These are phyloP conservation scores for Choanephora cucurbitarum DNA, from an alignment of 371 early-diverging fungal species.

Conservation along the genomic window DNA sequence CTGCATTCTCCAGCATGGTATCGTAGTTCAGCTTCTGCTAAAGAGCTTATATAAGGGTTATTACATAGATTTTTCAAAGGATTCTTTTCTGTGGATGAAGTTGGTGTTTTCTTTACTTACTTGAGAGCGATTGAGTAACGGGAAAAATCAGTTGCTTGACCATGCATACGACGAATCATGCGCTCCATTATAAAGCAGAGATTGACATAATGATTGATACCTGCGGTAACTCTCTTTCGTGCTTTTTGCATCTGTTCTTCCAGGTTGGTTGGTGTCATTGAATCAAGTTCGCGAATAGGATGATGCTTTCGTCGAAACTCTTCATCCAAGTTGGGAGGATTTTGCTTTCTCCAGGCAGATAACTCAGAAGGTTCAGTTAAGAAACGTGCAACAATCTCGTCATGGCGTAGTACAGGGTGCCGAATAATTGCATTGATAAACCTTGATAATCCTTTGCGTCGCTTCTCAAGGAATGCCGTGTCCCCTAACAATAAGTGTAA, in stretches of 20 bases:
- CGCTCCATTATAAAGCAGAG: conserved; percentile 70
- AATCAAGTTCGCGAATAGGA: conserved; percentile 33
- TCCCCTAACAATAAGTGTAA: conserved; percentile 46
- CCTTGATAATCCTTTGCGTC: conserved; percentile 73
- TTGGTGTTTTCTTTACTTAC: too few relatives aligned
- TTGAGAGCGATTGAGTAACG: conserved; percentile 59
- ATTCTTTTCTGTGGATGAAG: too few relatives aligned
- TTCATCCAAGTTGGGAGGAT: conserved; percentile 54
- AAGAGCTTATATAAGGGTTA: too few relatives aligned
- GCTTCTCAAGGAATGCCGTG: conserved; percentile 71
- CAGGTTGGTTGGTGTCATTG: conserved; percentile 47
- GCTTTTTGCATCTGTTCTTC: conserved; percentile 57
- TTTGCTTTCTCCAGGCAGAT: conserved; percentile 54
- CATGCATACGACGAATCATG: conserved; percentile 66
- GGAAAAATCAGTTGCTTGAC: conserved; percentile 59
- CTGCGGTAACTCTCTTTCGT: conserved; percentile 51
- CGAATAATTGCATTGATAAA: conserved; percentile 77
- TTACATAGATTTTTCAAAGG: too few relatives aligned
- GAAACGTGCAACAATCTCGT: conserved; percentile 65
- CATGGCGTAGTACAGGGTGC: conserved; percentile 73
- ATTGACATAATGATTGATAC: conserved; percentile 62
- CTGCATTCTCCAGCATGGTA: conserved; percentile 65
- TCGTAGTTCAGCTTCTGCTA: conserved; percentile 63
- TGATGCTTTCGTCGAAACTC: conserved; percentile 46
- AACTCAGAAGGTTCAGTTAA: conserved; percentile 69